Percentiles rank a stretch among this genome's conserved stretches.
phyloP scores from a whole-genome alignment of 768 basidiomycete genomes.

The Cystobasidiopsis lactophilus region DNA sequence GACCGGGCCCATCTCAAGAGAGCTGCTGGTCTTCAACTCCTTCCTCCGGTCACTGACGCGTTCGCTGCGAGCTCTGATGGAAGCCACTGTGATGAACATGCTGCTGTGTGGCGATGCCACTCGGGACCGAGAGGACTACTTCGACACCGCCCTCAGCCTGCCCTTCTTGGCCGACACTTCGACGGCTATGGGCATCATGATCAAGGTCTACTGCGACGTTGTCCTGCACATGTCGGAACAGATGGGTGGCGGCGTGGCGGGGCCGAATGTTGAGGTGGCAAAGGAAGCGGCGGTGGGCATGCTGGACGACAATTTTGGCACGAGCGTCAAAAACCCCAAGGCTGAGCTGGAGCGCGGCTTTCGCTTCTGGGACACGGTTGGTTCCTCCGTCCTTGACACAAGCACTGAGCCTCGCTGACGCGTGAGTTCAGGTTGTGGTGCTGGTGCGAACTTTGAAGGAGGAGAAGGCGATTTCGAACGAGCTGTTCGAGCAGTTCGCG shows the following conservation, averaged over 20 bases:
- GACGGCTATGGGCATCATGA: conserved; percentile 91
- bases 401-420: background rate
- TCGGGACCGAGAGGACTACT: conserved; percentile 63
- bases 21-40: conserved; percentile 92
- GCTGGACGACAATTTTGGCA: conserved; percentile 71
- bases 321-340: conserved; percentile 67
- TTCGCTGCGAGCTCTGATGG: conserved; percentile 67
- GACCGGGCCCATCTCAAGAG: conserved; percentile 89
- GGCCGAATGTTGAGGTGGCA: conserved; percentile 41
- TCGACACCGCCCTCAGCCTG: conserved; percentile 75
- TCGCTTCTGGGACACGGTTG: conserved; percentile 93
- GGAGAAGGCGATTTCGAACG: conserved; percentile 53
- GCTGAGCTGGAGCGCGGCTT: conserved; percentile 86
- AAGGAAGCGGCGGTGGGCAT: conserved; percentile 53
- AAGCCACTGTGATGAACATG: conserved; percentile 82
- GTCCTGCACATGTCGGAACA: conserved; percentile 14
- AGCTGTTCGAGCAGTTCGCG: conserved; percentile 89
- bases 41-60: conserved; percentile 81
- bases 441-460: conserved; percentile 54
- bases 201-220: conserved; percentile 41
- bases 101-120: conserved; percentile 71
- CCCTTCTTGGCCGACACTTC: conserved; percentile 93
- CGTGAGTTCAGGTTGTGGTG: conserved; percentile 36
- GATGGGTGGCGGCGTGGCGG: conserved; percentile 6
- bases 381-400: conserved; percentile 24